A percentile compares a stretch with the other conserved stretches of the same genome.
Evolutionary conservation across 2,329 filamentous ascomycete genomes (phyloP).

Genomic region (Aspergillus fumigatus): DNA sequence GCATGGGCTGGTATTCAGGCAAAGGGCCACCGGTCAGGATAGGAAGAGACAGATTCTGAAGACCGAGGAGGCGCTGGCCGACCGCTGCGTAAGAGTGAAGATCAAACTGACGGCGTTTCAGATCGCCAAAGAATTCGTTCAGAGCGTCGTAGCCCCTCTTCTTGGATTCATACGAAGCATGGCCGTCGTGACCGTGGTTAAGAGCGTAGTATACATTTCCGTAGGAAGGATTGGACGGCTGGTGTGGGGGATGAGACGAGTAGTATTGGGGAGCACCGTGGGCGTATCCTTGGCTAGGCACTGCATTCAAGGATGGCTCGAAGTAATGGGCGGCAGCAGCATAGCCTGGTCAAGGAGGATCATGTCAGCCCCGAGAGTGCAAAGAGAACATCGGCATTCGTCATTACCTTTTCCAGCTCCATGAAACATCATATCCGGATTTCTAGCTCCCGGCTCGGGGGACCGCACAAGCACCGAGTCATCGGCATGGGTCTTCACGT

Average conservation of each 20-base stretch:
- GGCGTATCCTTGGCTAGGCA: constrained; percentile 37
- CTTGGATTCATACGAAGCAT: constrained; percentile 62
- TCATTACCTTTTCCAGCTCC: constrained; percentile 31
- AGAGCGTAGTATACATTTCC: constrained; percentile 74
- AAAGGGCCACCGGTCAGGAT: constrained; percentile 55
- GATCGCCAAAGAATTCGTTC: constrained; percentile 89
- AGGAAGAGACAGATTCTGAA: constrained; percentile 65
- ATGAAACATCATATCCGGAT: constrained; percentile 38
- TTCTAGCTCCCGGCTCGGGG: constrained; percentile 53
- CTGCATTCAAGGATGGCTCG: constrained; percentile 47
- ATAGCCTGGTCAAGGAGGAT: constrained; percentile 21
- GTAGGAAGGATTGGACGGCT: constrained; percentile 56
- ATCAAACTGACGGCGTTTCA: constrained; percentile 88
- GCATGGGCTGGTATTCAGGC: constrained; percentile 50
- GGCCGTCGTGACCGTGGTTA: constrained; percentile 60
- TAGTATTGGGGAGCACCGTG: constrained; percentile 49
- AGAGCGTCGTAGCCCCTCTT: constrained; percentile 84
- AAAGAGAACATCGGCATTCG: neutral
- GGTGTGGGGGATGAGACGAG: constrained; percentile 51
- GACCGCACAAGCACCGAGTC: constrained; percentile 73
- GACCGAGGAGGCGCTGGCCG: constrained; percentile 77
- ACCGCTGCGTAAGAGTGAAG: constrained; percentile 86
- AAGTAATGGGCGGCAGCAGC: constrained; percentile 52
- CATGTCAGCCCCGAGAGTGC: constrained; percentile 3
- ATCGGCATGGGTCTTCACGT: constrained; percentile 97